Percentiles rank a stretch among this genome's conserved stretches.
Evolutionary conservation across 139 green algal genomes (phyloP).

Genomic region (Chlamydomonas incerta): DNA sequence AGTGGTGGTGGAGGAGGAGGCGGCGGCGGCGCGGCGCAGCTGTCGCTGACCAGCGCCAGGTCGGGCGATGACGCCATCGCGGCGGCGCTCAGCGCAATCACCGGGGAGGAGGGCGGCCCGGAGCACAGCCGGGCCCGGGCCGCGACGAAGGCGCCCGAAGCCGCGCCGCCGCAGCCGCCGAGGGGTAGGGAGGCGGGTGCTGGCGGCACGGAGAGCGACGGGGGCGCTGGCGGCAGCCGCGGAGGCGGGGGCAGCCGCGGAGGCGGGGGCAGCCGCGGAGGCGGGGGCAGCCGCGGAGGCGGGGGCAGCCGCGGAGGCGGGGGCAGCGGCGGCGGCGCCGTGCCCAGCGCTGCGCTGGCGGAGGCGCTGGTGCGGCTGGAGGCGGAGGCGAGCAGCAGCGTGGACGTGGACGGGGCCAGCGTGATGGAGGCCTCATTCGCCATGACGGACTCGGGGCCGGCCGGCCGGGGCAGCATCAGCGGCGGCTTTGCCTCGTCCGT

Average conservation of each 20-base stretch:
- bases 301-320: background rate
- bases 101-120: background rate
- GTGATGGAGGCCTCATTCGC: slow-evolving; percentile 20
- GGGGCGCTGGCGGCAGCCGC: background rate
- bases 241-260: background rate
- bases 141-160: background rate
- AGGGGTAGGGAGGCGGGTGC: background rate
- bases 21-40: background rate
- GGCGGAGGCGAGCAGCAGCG: background rate
- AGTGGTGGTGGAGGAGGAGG: too few species aligned
- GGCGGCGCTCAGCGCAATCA: slow-evolving; percentile 8
- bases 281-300: background rate
- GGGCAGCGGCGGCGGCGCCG: background rate
- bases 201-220: too few species aligned
- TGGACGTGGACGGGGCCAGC: slow-evolving; percentile 2
- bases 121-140: background rate
- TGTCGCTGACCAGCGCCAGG: background rate
- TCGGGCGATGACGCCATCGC: slow-evolving; percentile 20
- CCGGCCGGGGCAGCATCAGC: slow-evolving; percentile 14
- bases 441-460: background rate
- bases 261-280: too few species aligned
- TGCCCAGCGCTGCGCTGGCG: background rate
- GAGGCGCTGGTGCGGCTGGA: background rate
- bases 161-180: too few species aligned
- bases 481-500: slow-evolving; percentile 13